Evolutionary conservation across 2,329 filamentous ascomycete genomes (phyloP), one percentile per base, ranked within the genome.

Genomic region (Eutypella sp.): DNA sequence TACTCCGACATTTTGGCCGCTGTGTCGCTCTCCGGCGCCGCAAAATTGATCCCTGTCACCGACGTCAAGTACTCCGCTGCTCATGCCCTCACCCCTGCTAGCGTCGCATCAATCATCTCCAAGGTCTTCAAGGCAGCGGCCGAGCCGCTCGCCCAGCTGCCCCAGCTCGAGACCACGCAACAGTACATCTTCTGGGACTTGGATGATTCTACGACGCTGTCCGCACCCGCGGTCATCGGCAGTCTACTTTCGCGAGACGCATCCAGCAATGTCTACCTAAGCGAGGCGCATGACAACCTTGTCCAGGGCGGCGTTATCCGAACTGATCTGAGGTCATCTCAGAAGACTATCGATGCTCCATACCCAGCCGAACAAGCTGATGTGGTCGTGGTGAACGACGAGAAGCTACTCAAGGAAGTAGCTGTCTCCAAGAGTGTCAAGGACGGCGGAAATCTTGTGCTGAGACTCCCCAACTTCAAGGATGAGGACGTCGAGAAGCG

Each of bases 141-240:
- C 44, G 66, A 70, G 41, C 62, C 67, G 20, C 68, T 69, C 46
- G 58, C 63, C 62, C 49, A 65, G 56, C 47, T 73, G 51, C 55
- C 54, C 22, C 58, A 66, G n/a, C 64, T 74, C 40, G 66, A 83
- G 45, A 73, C 81, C 54, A 81, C 84, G 18, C 79, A 88, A 65
- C 87, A 97, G 67, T 97, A 93, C 71, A 85, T 84, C 11, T 96
- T 99, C 78, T 97, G 91, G 90, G 88, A 96, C 56, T 65, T 87
- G 34, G 92, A 96, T 61, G 79, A 83, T 64, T 90, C 90, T 23
- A 68, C 74, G 1, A 78, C 85, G 42, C 75, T 77, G 42, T 73
- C 74, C 48, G 83, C 89, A 1, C 84, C 89, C 10, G 69, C 78
- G 19, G 78, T 73, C 31, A 62, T 84, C 23, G 76, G 77, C 51